Conservation (phyloP, 768 basidiomycete genomes). For the Amanita thiersii region DNA sequence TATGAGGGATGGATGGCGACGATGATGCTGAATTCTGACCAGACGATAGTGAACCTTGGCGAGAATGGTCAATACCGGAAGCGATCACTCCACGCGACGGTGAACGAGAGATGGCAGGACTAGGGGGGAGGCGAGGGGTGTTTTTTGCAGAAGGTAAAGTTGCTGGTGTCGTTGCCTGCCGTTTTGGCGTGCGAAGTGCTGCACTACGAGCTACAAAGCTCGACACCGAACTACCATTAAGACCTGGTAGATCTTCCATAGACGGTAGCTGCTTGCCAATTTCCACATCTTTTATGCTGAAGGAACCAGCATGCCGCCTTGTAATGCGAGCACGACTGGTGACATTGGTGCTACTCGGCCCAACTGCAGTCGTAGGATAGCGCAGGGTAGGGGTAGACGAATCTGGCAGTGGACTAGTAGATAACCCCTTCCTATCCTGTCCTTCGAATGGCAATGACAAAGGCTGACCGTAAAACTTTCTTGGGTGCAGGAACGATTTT, state of each 20-base stretch:
- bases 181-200: conserved; percentile 43
- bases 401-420: not conserved
- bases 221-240: conserved; percentile 25
- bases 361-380: conserved; percentile 15
- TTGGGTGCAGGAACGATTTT: conserved; percentile 46
- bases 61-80: conserved; percentile 21
- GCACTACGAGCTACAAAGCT: conserved; percentile 27
- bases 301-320: conserved; percentile 89
- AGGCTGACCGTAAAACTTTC: conserved; percentile 16
- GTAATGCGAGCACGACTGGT: conserved; percentile 44
- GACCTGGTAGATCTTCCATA: conserved; percentile 33
- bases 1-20: conserved; percentile 30
- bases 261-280: conserved; percentile 75
- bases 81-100: conserved; percentile 7
- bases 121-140: conserved; percentile 31
- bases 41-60: conserved; percentile 33
- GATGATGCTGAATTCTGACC: conserved; percentile 24
- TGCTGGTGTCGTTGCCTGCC: conserved; percentile 31
- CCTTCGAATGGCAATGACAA: not conserved
- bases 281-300: conserved; percentile 88
- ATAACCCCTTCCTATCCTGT: not conserved
- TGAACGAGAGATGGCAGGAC: conserved; percentile 11
- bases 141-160: conserved; percentile 28
- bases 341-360: conserved; percentile 14
- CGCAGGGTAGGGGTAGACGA: conserved; percentile 22